These are phyloP conservation scores for Prunus mume DNA, from an alignment of 306 rosid species.

Conservation along the genomic window DNA sequence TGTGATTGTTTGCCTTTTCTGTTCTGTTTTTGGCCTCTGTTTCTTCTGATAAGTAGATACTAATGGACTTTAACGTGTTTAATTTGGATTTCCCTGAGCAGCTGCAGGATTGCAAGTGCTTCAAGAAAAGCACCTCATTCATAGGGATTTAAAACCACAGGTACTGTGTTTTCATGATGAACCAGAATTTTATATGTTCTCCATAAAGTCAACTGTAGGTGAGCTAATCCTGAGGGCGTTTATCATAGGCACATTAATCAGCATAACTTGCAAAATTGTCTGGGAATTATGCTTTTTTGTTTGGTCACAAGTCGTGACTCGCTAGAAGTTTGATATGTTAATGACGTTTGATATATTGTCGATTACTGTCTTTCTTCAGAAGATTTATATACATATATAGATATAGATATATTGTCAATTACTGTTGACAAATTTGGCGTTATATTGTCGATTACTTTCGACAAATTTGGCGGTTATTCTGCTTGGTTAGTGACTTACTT, in stretches of 20 bases:
- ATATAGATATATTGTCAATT: neutral
- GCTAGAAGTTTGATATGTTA: neutral
- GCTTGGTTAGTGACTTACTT: slow-evolving; percentile 17
- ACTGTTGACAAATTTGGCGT: neutral
- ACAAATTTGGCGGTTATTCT: slow-evolving; percentile 2
- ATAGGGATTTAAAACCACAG: slow-evolving; percentile 97
- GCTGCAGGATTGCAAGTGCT: slow-evolving; percentile 84
- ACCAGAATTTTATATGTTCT: neutral
- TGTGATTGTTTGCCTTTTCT: neutral
- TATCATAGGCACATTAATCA: neutral
- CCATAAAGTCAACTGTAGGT: neutral
- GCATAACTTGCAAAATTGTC: neutral
- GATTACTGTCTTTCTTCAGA: neutral
- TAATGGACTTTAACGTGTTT: slow-evolving; percentile 14
- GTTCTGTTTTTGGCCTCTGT: neutral
- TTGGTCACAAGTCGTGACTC: neutral
- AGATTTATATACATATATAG: no score
- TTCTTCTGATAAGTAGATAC: slow-evolving; percentile 6
- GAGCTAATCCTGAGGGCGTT: neutral
- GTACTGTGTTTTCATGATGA: slow-evolving; percentile 31
- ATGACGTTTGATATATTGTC: neutral
- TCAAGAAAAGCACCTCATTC: slow-evolving; percentile 89
- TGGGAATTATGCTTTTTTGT: neutral
- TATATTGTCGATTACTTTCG: neutral
- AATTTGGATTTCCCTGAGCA: slow-evolving; percentile 41